These are phyloP conservation scores for Pyrus communis DNA, from an alignment of 306 rosid genomes.

Conservation along the genomic window DNA sequence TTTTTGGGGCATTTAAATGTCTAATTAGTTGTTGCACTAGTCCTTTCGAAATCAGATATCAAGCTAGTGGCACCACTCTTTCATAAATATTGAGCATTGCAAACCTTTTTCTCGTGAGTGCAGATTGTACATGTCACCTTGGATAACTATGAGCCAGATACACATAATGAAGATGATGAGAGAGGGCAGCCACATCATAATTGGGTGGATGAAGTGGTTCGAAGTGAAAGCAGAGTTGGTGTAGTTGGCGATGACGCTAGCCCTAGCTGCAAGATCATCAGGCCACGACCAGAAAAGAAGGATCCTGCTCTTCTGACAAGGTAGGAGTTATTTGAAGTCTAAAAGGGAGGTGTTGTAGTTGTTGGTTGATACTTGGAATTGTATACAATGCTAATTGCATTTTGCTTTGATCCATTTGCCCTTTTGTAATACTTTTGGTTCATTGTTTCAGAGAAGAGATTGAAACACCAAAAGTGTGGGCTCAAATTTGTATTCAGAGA, in stretches of 20 bases:
- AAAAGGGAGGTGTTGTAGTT: not conserved
- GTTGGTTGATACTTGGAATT: not conserved
- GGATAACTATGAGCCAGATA: constrained; percentile 57
- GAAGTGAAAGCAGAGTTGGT: constrained; percentile 70
- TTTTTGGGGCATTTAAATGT: constrained; percentile 1
- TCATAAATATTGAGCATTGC: not conserved
- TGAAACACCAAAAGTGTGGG: constrained; percentile 81
- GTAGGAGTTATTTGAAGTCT: constrained; percentile 27
- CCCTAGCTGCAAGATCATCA: constrained; percentile 39
- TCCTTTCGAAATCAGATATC: not conserved
- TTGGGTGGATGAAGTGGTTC: constrained; percentile 92
- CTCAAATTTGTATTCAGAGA: constrained; percentile 84
- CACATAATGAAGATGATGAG: constrained; percentile 33
- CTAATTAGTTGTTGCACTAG: not conserved
- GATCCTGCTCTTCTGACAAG: constrained; percentile 68
- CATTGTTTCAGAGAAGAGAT: constrained; percentile 64
- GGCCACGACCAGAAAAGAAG: constrained; percentile 66
- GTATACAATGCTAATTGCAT: not conserved
- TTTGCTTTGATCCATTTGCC: not conserved
- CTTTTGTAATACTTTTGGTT: not conserved
- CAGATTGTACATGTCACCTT: constrained; percentile 71
- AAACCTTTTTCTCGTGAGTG: constrained; percentile 6
- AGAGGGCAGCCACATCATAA: constrained; percentile 63
- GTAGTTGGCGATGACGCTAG: constrained; percentile 38
- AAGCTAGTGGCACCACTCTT: not conserved